phyloP scores from a whole-genome alignment of 2,329 filamentous ascomycete species.

The Penicillium sp. region DNA sequence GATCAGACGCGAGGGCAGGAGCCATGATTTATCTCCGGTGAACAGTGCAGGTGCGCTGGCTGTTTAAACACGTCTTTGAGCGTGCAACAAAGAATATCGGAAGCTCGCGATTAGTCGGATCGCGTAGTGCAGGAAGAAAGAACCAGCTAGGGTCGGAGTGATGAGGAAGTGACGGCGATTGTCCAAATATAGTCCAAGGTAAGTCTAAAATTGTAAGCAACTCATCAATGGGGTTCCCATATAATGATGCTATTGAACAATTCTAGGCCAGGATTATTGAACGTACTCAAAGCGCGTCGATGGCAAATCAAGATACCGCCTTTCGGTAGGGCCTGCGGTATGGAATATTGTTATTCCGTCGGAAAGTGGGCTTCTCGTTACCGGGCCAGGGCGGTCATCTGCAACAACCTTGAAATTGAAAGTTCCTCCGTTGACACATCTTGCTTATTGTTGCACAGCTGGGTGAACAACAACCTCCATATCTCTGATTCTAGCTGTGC shows the following conservation, averaged over 20 bases:
- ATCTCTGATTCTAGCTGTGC: neutral
- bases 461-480: neutral
- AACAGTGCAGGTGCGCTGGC: constrained; percentile 19
- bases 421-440: constrained; percentile 1
- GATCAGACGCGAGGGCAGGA: constrained; percentile 33
- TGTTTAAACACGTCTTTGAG: constrained; percentile 8
- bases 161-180: neutral
- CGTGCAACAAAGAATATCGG: constrained; percentile 3
- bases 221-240: constrained; percentile 2
- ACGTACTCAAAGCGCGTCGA: constrained; percentile 24
- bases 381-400: constrained; percentile 25
- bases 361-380: constrained; percentile 32
- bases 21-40: constrained; percentile 33
- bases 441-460: constrained; percentile 8
- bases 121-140: constrained; percentile 2
- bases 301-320: constrained; percentile 4
- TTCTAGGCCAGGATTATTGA: constrained; percentile 14
- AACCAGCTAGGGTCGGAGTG: neutral
- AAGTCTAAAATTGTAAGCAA: neutral
- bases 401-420: constrained; percentile 13
- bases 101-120: constrained; percentile 7
- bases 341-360: constrained; percentile 26
- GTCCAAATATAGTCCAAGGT: neutral
- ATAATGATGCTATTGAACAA: constrained; percentile 5
- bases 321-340: neutral